A percentile compares a stretch with the other conserved stretches of the same genome.
These are phyloP conservation scores for Tulasnella sp. DNA, from an alignment of 768 basidiomycete species.

Conservation along the genomic window DNA sequence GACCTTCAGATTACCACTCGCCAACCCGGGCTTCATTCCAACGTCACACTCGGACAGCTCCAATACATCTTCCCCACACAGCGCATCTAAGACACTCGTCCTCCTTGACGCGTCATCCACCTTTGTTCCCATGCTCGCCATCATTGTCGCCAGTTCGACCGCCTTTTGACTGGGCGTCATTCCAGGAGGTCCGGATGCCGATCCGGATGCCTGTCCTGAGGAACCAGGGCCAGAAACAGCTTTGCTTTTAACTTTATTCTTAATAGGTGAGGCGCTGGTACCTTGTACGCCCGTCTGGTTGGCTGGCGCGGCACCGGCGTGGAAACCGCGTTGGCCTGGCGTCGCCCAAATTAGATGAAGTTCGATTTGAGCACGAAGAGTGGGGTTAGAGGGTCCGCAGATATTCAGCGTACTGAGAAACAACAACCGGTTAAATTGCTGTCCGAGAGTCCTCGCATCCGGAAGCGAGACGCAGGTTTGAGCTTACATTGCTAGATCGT, in stretches of 20 bases:
- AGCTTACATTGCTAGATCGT: slow-evolving; percentile 50
- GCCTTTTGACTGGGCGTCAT: slow-evolving; percentile 44
- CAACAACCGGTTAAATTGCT: not conserved
- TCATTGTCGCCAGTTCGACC: slow-evolving; percentile 52
- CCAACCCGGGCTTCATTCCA: slow-evolving; percentile 49
- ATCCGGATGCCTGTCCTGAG: slow-evolving; percentile 18
- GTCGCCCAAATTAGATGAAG: slow-evolving; percentile 66
- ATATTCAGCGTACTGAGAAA: slow-evolving; percentile 51
- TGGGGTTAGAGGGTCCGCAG: slow-evolving; percentile 44
- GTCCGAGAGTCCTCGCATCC: not conserved
- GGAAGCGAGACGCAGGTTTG: not conserved
- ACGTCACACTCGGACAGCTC: slow-evolving; percentile 57
- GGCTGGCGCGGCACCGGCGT: not conserved
- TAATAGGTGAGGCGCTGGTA: slow-evolving; percentile 13
- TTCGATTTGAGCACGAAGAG: slow-evolving; percentile 51
- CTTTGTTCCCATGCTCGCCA: slow-evolving; percentile 52
- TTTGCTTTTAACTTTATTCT: not conserved
- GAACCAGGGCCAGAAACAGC: slow-evolving; percentile 11
- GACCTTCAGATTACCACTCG: slow-evolving; percentile 53
- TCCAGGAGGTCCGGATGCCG: not conserved
- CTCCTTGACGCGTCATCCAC: slow-evolving; percentile 70
- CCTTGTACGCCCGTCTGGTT: slow-evolving; percentile 16
- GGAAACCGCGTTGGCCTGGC: slow-evolving; percentile 52
- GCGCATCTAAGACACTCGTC: slow-evolving; percentile 54
- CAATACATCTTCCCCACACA: slow-evolving; percentile 62